Evolutionary conservation across 2,329 filamentous ascomycete genomes (phyloP).

Genomic region (Orbilia quercus): DNA sequence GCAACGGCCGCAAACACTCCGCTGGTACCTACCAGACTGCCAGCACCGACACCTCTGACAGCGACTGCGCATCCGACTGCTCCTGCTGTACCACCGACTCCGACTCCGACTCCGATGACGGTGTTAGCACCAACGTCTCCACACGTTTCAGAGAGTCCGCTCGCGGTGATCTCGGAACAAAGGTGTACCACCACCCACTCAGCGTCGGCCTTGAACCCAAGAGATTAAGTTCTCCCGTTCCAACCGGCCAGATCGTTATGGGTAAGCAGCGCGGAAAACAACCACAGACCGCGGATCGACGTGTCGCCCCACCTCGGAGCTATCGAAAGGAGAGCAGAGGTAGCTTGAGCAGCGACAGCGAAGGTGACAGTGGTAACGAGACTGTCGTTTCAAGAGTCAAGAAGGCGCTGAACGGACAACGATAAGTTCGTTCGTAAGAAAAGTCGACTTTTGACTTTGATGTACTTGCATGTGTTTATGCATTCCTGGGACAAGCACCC

Average conservation of each 20-base stretch:
- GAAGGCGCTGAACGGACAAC: constrained; percentile 40
- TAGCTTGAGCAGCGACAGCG: constrained; percentile 52
- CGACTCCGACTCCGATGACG: constrained; percentile 39
- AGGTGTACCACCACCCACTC: constrained; percentile 45
- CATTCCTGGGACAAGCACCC: too few relatives aligned
- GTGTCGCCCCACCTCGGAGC: constrained; percentile 29
- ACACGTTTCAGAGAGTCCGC: constrained; percentile 47
- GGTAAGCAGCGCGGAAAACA: constrained; percentile 47
- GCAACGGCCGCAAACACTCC: constrained; percentile 46
- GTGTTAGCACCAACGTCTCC: constrained; percentile 38
- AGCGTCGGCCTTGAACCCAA: constrained; percentile 34
- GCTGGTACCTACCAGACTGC: constrained; percentile 49
- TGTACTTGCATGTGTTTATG: too few relatives aligned
- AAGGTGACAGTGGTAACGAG: constrained; percentile 47
- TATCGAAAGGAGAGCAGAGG: constrained; percentile 51
- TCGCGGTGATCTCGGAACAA: constrained; percentile 51
- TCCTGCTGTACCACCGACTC: constrained; percentile 54
- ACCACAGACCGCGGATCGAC: constrained; percentile 27
- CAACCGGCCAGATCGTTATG: constrained; percentile 36
- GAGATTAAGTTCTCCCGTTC: constrained; percentile 51
- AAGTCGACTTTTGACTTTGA: not conserved
- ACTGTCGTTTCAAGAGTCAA: constrained; percentile 48
- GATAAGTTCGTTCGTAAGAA: constrained; percentile 9
- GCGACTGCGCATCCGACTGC: constrained; percentile 48
- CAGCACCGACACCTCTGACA: constrained; percentile 52